Evolutionary conservation across 1,139 yeast species (phyloP).

Genomic region (Geotrichum phurueaensis): DNA sequence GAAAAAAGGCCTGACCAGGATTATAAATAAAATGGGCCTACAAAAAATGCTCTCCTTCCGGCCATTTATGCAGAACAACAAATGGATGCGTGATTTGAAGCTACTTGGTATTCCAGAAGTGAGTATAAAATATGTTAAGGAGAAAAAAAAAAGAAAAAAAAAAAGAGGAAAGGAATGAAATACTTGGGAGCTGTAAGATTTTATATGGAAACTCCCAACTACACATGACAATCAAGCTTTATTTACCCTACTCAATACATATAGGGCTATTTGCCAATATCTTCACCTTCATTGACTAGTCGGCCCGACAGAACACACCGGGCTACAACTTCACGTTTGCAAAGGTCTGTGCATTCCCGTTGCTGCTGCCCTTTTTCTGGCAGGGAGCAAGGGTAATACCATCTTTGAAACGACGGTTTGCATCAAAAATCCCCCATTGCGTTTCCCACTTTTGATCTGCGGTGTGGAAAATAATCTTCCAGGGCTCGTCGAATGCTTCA

Average conservation of each 20-base stretch:
- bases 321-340: background rate
- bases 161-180: constrained; percentile 13
- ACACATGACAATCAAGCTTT: background rate
- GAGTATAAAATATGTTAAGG: constrained; percentile 20
- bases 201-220: constrained; percentile 8
- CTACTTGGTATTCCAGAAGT: constrained; percentile 33
- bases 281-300: background rate
- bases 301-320: background rate
- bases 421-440: constrained; percentile 61
- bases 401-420: constrained; percentile 43
- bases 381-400: constrained; percentile 17
- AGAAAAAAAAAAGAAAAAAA: constrained; percentile 18
- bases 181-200: background rate
- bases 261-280: background rate
- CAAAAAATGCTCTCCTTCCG: constrained; percentile 30
- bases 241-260: background rate
- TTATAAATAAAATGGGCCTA: constrained; percentile 26
- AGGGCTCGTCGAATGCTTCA: constrained; percentile 71
- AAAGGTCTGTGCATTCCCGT: no score
- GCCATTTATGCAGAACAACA: constrained; percentile 32
- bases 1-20: constrained; percentile 12
- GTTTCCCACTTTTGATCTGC: constrained; percentile 56
- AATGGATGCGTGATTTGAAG: constrained; percentile 24
- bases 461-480: constrained; percentile 54
- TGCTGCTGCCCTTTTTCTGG: background rate